Conservation (phyloP, 2,329 filamentous ascomycete genomes). For the Arthrocladium fulminans region DNA sequence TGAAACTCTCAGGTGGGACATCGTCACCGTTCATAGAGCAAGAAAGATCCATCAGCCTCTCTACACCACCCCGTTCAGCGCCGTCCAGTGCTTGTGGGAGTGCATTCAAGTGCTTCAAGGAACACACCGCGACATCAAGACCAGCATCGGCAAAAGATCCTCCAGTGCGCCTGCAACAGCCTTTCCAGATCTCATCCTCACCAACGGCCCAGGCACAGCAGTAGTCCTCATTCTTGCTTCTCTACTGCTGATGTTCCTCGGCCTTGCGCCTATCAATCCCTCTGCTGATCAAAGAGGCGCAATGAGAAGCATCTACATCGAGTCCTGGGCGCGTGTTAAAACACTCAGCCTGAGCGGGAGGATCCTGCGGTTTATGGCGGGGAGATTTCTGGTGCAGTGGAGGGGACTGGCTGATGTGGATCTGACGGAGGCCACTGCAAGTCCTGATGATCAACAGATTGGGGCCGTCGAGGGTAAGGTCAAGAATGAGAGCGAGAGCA, state of each 20-base stretch:
- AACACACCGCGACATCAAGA: conserved; percentile 25
- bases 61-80: conserved; percentile 51
- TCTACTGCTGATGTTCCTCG: conserved; percentile 47
- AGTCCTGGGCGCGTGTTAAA: conserved; percentile 82
- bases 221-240: conserved; percentile 62
- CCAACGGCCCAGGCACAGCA: conserved; percentile 81
- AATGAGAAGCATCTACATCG: conserved; percentile 74
- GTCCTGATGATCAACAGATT: conserved; percentile 24
- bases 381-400: conserved; percentile 79
- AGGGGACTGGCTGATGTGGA: conserved; percentile 46
- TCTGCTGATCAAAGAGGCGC: conserved; percentile 26
- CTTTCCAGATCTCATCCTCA: conserved; percentile 68
- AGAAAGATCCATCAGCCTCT: conserved; percentile 69
- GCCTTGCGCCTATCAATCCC: conserved; percentile 4
- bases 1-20: conserved; percentile 55
- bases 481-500: neutral
- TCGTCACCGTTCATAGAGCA: conserved; percentile 65
- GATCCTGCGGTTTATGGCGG: conserved; percentile 62
- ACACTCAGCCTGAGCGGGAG: conserved; percentile 77
- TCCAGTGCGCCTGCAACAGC: conserved; percentile 20
- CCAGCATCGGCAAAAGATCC: conserved; percentile 12
- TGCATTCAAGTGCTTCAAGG: conserved; percentile 50
- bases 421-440: conserved; percentile 8
- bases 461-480: neutral
- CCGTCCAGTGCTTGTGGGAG: conserved; percentile 53